These are phyloP conservation scores for Spatholobus suberectus DNA, from an alignment of 306 rosid genomes.

Conservation along the genomic window DNA sequence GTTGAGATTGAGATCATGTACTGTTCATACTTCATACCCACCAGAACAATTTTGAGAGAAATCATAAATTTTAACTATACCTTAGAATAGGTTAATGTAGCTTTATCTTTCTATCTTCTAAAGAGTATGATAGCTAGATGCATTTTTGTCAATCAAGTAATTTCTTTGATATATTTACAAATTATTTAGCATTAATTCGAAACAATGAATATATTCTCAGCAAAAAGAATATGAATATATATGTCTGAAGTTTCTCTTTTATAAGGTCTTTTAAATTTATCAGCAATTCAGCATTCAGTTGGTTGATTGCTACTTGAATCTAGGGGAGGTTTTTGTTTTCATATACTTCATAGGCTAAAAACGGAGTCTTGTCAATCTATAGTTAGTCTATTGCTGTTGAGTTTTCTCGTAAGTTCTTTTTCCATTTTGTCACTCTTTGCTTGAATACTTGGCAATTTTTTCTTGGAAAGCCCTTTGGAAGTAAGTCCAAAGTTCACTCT, in stretches of 20 bases:
- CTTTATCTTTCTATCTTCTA: background rate
- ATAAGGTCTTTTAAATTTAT: too few species aligned
- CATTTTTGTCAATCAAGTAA: background rate
- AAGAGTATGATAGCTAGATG: background rate
- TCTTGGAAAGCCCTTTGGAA: background rate
- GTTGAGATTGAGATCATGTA: conserved; percentile 9
- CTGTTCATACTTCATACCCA: background rate
- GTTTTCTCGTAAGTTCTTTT: background rate
- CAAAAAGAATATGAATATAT: too few species aligned
- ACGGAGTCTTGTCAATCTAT: conserved; percentile 8
- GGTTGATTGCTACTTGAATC: background rate
- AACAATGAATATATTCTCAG: background rate
- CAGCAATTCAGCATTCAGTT: conserved; percentile 3
- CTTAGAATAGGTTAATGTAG: background rate
- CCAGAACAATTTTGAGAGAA: background rate
- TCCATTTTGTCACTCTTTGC: background rate
- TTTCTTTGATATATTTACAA: background rate
- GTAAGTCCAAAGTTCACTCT: conserved; percentile 12
- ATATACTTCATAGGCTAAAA: background rate
- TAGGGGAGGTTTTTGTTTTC: background rate
- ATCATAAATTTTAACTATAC: background rate
- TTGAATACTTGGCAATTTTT: conserved; percentile 7
- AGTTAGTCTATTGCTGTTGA: conserved; percentile 4
- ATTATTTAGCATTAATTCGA: background rate
- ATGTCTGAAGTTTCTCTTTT: too few species aligned